Percentiles rank a stretch among this genome's conserved stretches.
phyloP scores from a whole-genome alignment of 805 yeast genomes.

The Wickerhamomyces chambardii region DNA sequence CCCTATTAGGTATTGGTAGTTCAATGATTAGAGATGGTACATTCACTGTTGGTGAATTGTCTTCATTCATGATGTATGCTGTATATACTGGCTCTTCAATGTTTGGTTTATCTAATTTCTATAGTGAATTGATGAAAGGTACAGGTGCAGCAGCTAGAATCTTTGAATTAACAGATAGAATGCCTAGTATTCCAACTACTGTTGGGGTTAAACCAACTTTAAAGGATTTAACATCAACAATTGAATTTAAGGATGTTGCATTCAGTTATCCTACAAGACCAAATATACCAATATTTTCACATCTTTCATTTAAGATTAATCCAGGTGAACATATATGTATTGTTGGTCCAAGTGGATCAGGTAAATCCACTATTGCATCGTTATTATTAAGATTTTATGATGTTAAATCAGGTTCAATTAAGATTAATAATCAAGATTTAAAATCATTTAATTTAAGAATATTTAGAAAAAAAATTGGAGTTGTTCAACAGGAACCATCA shows the following conservation, averaged over 20 bases:
- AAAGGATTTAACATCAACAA: constrained; percentile 26
- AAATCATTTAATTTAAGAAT: constrained; percentile 59
- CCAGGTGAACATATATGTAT: constrained; percentile 88
- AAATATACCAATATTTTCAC: constrained; percentile 54
- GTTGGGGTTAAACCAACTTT: constrained; percentile 39
- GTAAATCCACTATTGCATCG: constrained; percentile 84
- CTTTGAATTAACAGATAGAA: constrained; percentile 76
- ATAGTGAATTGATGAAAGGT: constrained; percentile 94
- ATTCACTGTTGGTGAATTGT: constrained; percentile 78
- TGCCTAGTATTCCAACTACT: constrained; percentile 63
- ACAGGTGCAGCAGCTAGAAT: constrained; percentile 92
- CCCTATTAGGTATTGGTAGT: constrained; percentile 73
- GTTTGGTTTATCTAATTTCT: constrained; percentile 84
- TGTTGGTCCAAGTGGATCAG: constrained; percentile 97
- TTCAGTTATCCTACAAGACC: constrained; percentile 85
- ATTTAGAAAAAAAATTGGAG: constrained; percentile 70
- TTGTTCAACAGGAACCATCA: constrained; percentile 90
- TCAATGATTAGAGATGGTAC: constrained; percentile 71
- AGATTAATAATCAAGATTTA: constrained; percentile 57
- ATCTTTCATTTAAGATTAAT: constrained; percentile 48
- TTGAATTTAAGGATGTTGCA: constrained; percentile 51
- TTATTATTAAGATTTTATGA: constrained; percentile 79
- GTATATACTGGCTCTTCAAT: constrained; percentile 91
- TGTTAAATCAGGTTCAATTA: constrained; percentile 54
- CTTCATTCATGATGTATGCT: constrained; percentile 93